Evolutionary conservation across 2,329 filamentous ascomycete species (phyloP), one percentile per base, ranked within the genome.

Genomic region (Gremmenia infestans): DNA sequence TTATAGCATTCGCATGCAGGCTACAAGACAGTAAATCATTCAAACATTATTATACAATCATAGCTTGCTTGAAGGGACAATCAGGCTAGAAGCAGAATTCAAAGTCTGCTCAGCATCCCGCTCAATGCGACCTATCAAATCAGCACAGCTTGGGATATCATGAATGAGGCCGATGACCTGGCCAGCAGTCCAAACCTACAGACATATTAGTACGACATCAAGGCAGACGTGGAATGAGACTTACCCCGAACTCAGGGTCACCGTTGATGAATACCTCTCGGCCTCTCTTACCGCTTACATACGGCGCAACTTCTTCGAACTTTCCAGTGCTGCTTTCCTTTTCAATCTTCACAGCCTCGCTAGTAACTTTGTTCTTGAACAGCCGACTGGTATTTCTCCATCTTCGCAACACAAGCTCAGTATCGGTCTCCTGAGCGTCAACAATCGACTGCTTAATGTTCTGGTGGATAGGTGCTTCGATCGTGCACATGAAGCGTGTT

Each of bases 391-490:
- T 99, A 74, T 99, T 99, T 74, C 81, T 91, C 93, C 94, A 99
- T 63, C 92, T 81, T 53, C 93, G 78, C 69, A 99, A 78, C 23
- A 99, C 83, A 52, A 99, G 80, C 63, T 91, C 85, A 0, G 94
- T 99, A 72, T 97, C 91, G 22, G 88, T 91, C 79, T 99, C 94
- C 61, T 91, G 81, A 1, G 92, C 89, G 54, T 84, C 81, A 50
- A 97, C 91, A 68, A 99, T 99, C 64, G 88, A 81, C 72, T 95
- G 81, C 81, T 99, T 99, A 77, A 99, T 91, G 64, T 96, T 96
- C 49, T 83, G 72, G 75, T 99, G 94, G 61, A 99, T 89, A 0
- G 94, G 94, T 15, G 92, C 86, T 74, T 97, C 94, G 46, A 93
- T 79, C 0, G 94, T 97, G 76, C 88, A 93, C 89, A 99, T 95